Percentiles rank a stretch among this genome's conserved stretches.
These are phyloP conservation scores for Fraxinus anomala DNA, from an alignment of 257 asterid species.

Conservation along the genomic window DNA sequence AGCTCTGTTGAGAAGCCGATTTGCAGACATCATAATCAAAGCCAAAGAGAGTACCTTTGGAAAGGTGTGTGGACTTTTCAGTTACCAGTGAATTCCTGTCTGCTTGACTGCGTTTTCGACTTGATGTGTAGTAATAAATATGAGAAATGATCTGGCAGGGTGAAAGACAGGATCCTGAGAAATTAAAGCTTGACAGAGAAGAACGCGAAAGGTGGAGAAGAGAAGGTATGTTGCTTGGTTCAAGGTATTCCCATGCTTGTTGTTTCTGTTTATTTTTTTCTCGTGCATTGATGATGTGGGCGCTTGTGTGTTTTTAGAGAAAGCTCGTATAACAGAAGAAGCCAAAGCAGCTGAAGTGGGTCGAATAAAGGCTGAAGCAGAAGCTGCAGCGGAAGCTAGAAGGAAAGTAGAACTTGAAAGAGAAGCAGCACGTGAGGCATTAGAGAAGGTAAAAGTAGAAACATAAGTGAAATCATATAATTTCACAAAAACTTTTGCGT, in stretches of 20 bases:
- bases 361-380: constrained; percentile 58
- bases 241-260: not conserved
- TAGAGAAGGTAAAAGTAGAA: constrained; percentile 52
- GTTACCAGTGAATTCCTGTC: constrained; percentile 19
- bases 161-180: constrained; percentile 57
- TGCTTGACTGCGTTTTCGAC: constrained; percentile 11
- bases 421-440: constrained; percentile 85
- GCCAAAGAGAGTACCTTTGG: constrained; percentile 68
- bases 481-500: constrained; percentile 1
- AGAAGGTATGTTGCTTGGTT: constrained; percentile 48
- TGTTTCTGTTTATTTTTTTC: not conserved
- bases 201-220: constrained; percentile 62
- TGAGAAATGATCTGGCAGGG: constrained; percentile 43
- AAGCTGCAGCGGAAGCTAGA: constrained; percentile 66
- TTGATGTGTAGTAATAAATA: not conserved
- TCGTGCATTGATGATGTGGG: not conserved
- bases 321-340: constrained; percentile 73
- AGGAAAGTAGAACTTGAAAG: constrained; percentile 69
- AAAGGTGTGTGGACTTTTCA: constrained; percentile 34
- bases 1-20: constrained; percentile 71
- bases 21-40: constrained; percentile 72
- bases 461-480: not conserved
- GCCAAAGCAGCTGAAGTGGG: constrained; percentile 78
- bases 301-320: constrained; percentile 43
- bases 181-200: constrained; percentile 62